These are phyloP conservation scores for Oryza rufipogon DNA, from an alignment of 176 grass and related monocot genomes.

Conservation along the genomic window DNA sequence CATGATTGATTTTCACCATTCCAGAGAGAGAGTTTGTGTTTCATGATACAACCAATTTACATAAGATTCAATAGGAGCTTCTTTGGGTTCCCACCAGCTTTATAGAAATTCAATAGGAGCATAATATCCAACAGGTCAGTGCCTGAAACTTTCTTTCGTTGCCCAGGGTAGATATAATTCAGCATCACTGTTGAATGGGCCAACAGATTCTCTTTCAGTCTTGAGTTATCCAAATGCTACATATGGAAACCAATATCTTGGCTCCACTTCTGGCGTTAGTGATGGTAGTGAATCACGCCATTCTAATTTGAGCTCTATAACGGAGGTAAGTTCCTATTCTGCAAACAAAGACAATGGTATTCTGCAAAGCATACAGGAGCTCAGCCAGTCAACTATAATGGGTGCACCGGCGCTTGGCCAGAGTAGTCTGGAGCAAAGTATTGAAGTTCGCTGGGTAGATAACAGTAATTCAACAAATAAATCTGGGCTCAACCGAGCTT, in stretches of 20 bases:
- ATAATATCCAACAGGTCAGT: slow-evolving; percentile 6
- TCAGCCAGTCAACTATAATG: slow-evolving; percentile 12
- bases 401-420: slow-evolving; percentile 16
- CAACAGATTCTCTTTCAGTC: slow-evolving; percentile 53
- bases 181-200: slow-evolving; percentile 56
- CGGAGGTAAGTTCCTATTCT: slow-evolving; percentile 77
- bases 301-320: slow-evolving; percentile 61
- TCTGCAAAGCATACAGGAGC: slow-evolving; percentile 42
- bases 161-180: slow-evolving; percentile 81
- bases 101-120: slow-evolving; percentile 19
- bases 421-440: slow-evolving; percentile 32
- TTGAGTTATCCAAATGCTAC: slow-evolving; percentile 42
- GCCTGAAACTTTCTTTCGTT: slow-evolving; percentile 33
- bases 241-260: slow-evolving; percentile 41
- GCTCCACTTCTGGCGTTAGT: slow-evolving; percentile 44
- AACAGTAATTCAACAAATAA: slow-evolving; percentile 47
- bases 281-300: slow-evolving; percentile 60
- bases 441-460: slow-evolving; percentile 44
- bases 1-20: slow-evolving; percentile 22
- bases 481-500: slow-evolving; percentile 70
- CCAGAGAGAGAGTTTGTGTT: not conserved
- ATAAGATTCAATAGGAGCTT: not conserved
- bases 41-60: not conserved
- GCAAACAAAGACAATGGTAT: slow-evolving; percentile 35
- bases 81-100: not conserved